Percentiles rank a stretch among this genome's conserved stretches.
phyloP scores from a whole-genome alignment of 202 grass and related monocot species.

The Schoenoplectus tabernaemontani region DNA sequence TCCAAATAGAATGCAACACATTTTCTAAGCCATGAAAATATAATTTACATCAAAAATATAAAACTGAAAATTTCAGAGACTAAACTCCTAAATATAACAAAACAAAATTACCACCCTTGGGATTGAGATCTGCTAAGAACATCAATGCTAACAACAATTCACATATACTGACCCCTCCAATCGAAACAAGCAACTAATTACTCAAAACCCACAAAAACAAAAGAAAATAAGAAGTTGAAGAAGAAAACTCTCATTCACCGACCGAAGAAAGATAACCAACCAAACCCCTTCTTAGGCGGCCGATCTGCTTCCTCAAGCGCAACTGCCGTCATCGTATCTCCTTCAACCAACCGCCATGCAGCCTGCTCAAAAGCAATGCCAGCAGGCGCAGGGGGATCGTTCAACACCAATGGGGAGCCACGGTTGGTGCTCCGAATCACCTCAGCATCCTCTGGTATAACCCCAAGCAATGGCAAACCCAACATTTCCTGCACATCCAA shows the following conservation, averaged over 20 bases:
- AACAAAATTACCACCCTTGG: background rate
- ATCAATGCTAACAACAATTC: background rate
- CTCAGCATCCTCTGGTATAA: slow-evolving; percentile 76
- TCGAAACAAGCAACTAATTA: background rate
- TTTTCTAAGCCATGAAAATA: slow-evolving; percentile 4
- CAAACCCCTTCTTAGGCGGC: slow-evolving; percentile 47
- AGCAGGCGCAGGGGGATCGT: no score
- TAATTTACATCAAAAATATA: background rate
- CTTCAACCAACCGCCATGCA: slow-evolving; percentile 73
- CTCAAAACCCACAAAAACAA: no score
- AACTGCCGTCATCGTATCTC: slow-evolving; percentile 78
- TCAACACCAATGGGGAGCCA: no score
- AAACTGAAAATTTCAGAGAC: background rate
- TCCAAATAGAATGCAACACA: background rate
- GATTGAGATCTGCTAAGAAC: background rate
- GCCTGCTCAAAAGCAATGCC: slow-evolving; percentile 87
- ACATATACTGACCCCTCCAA: background rate
- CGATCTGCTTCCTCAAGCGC: slow-evolving; percentile 82
- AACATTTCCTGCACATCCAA: slow-evolving; percentile 97
- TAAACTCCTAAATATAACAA: background rate
- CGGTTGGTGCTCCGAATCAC: slow-evolving; percentile 84
- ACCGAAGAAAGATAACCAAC: slow-evolving; percentile 66
- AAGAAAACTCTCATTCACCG: slow-evolving; percentile 17
- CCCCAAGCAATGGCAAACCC: slow-evolving; percentile 63
- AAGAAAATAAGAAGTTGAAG: background rate